Percentiles rank a stretch among this genome's conserved stretches.
Conservation (phyloP, 192 early-diverging fungal genomes). For the Backusella macrospora region DNA sequence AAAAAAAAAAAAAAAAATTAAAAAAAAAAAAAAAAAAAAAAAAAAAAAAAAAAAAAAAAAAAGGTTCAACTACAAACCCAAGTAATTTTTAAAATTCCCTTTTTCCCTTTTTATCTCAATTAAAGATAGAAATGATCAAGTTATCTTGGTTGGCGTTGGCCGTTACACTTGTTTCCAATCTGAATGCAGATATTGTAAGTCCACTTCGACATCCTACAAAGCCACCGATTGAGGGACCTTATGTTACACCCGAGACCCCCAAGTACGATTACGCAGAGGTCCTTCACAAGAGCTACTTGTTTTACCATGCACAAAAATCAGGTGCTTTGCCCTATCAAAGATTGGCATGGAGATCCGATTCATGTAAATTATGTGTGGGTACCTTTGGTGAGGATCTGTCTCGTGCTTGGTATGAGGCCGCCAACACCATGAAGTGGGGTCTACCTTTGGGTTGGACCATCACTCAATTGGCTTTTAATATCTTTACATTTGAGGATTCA, state of each 20-base stretch:
- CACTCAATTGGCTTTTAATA: slow-evolving; percentile 52
- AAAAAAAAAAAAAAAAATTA: too few relatives aligned
- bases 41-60: too few relatives aligned
- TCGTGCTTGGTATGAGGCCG: slow-evolving; percentile 60
- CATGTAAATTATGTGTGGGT: slow-evolving; percentile 53
- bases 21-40: too few relatives aligned
- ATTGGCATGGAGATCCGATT: slow-evolving; percentile 56
- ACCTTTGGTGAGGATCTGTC: slow-evolving; percentile 54
- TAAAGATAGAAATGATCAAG: neutral
- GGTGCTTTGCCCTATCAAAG: slow-evolving; percentile 53
- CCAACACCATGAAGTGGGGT: slow-evolving; percentile 66
- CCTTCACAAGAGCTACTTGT: slow-evolving; percentile 55
- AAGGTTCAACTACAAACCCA: too few relatives aligned
- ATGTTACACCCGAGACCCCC: slow-evolving; percentile 42
- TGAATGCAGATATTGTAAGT: slow-evolving; percentile 18
- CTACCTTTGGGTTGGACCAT: slow-evolving; percentile 52
- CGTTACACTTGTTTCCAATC: neutral
- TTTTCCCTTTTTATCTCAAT: neutral
- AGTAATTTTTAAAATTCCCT: neutral
- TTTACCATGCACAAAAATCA: slow-evolving; percentile 55
- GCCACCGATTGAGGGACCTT: slow-evolving; percentile 40
- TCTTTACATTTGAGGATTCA: slow-evolving; percentile 46
- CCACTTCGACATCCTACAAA: slow-evolving; percentile 39
- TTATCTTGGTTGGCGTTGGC: neutral
- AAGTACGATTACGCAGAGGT: slow-evolving; percentile 58